phyloP scores from a whole-genome alignment of 2,329 filamentous ascomycete species.

The Fusarium praegraminearum region DNA sequence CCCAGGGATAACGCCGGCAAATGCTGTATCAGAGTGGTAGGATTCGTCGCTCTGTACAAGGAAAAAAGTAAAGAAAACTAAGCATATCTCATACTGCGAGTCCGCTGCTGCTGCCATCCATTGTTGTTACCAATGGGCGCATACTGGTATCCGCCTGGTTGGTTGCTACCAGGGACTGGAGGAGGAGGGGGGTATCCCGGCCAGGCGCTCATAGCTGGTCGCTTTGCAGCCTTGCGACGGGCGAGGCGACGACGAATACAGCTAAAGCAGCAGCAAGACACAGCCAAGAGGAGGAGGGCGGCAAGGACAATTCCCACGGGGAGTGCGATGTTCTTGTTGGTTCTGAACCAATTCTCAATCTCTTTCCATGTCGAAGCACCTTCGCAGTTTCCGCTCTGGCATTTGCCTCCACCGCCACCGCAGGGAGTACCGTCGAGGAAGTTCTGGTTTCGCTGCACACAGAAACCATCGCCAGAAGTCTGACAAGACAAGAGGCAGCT shows the following conservation, averaged over 20 bases:
- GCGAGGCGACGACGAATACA: slow-evolving; percentile 51
- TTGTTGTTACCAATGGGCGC: slow-evolving; percentile 36
- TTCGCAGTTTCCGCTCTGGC: slow-evolving; percentile 80
- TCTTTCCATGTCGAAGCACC: slow-evolving; percentile 77
- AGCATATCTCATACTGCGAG: slow-evolving; percentile 50
- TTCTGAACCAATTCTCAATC: slow-evolving; percentile 79
- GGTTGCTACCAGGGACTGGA: background rate
- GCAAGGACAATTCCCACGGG: slow-evolving; percentile 80
- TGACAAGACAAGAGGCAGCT: slow-evolving; percentile 83
- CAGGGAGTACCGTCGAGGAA: slow-evolving; percentile 94
- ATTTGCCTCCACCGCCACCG: slow-evolving; percentile 81
- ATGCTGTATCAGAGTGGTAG: slow-evolving; percentile 32
- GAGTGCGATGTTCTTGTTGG: slow-evolving; percentile 85
- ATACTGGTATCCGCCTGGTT: slow-evolving; percentile 40
- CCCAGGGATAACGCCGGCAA: slow-evolving; percentile 39
- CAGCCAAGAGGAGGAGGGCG: slow-evolving; percentile 74
- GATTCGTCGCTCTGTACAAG: background rate
- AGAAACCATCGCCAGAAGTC: slow-evolving; percentile 77
- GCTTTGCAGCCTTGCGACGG: slow-evolving; percentile 45
- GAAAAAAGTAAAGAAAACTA: slow-evolving; percentile 26
- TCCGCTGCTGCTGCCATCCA: slow-evolving; percentile 35
- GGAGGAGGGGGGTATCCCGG: slow-evolving; percentile 36
- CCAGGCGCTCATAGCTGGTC: slow-evolving; percentile 46
- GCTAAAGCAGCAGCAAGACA: slow-evolving; percentile 75
- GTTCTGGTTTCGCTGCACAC: slow-evolving; percentile 85